A percentile compares a stretch with the other conserved stretches of the same genome.
These are phyloP conservation scores for Effrenium voratum DNA, from an alignment of 73 alveolate species.

Conservation along the genomic window DNA sequence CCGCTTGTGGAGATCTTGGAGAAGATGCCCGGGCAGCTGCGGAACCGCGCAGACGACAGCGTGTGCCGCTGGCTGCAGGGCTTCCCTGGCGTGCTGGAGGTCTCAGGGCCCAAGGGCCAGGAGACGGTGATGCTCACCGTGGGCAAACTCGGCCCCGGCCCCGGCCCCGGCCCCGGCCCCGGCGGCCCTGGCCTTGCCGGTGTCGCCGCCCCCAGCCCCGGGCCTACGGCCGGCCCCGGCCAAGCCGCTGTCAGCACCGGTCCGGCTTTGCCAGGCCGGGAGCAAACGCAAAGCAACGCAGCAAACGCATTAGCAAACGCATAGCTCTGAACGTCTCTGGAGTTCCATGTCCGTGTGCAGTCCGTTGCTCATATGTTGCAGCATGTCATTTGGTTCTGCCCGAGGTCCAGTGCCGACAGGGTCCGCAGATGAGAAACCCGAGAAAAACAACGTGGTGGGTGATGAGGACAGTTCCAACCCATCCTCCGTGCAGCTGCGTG, in stretches of 20 bases:
- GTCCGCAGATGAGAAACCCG: too few species aligned
- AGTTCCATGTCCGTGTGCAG: too few species aligned
- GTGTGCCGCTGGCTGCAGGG: constrained; percentile 58
- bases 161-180: constrained; percentile 21
- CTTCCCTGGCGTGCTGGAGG: constrained; percentile 35
- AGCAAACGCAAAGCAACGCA: too few species aligned
- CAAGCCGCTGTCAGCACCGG: too few species aligned
- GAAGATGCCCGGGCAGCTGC: constrained; percentile 46
- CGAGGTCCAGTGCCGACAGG: too few species aligned
- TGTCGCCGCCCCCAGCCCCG: neutral
- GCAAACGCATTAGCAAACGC: too few species aligned
- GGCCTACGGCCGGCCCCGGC: neutral
- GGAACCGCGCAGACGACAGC: constrained; percentile 24
- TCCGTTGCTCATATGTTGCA: too few species aligned
- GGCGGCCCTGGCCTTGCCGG: neutral
- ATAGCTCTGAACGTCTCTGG: too few species aligned
- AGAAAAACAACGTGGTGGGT: constrained; percentile 17
- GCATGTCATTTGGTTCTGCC: too few species aligned
- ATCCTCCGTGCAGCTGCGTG: constrained; percentile 66
- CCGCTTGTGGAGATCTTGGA: constrained; percentile 27
- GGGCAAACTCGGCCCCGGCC: constrained; percentile 2
- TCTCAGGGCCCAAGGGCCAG: constrained; percentile 75
- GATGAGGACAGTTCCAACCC: constrained; percentile 73
- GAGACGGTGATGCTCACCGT: constrained; percentile 57
- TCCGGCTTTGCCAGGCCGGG: too few species aligned